Conservation (phyloP, 306 rosid genomes). For the Lupinus albus region DNA sequence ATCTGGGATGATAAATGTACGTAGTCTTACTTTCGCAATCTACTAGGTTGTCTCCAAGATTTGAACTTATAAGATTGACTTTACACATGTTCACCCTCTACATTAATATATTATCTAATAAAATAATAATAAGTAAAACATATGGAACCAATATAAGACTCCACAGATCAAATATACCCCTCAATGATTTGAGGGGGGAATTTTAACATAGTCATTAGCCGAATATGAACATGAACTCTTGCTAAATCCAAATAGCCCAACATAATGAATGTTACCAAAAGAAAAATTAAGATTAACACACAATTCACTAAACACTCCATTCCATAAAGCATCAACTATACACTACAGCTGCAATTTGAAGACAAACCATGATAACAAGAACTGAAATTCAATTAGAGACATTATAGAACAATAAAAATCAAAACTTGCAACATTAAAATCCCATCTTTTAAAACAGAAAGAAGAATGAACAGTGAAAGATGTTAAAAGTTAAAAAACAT, state of each 20-base stretch:
- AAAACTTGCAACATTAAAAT: background rate
- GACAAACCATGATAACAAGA: background rate
- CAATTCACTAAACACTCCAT: background rate
- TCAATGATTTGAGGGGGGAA: too few species aligned
- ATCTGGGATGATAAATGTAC: too few species aligned
- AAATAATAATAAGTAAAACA: too few species aligned
- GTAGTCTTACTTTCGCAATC: too few species aligned
- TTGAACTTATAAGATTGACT: too few species aligned
- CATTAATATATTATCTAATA: too few species aligned
- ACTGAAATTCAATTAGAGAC: constrained; percentile 7
- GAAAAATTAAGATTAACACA: background rate
- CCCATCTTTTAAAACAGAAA: background rate
- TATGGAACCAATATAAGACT: too few species aligned
- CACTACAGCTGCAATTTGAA: background rate
- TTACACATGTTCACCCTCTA: too few species aligned
- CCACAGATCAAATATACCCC: too few species aligned
- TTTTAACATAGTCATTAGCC: too few species aligned
- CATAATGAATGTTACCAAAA: constrained; percentile 4
- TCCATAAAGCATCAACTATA: background rate
- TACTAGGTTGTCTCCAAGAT: too few species aligned
- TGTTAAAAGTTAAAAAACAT: background rate
- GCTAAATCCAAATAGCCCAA: background rate
- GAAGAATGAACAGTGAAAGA: background rate
- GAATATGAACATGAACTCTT: too few species aligned
- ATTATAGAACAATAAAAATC: constrained; percentile 14